Percentiles rank a stretch among this genome's conserved stretches.
Conservation (phyloP, 108 stramenopile species). For the Nannochloropsis oceanica region DNA sequence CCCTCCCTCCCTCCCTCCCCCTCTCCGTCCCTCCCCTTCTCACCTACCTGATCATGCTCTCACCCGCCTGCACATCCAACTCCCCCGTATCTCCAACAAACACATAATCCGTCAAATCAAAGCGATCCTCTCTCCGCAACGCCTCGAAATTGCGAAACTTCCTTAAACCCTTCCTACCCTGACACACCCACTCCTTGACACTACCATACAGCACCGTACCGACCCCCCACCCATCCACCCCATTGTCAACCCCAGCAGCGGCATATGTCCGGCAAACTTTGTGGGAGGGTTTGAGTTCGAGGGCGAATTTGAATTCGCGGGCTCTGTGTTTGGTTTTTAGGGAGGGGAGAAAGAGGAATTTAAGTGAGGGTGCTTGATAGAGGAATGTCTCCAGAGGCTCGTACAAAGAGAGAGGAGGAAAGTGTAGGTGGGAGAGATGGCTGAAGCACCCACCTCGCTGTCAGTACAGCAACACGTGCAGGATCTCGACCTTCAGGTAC, state of each 20-base stretch:
- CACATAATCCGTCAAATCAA: conserved; percentile 42
- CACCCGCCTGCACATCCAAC: conserved; percentile 67
- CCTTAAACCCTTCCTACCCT: conserved; percentile 63
- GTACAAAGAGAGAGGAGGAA: background rate
- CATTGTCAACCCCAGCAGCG: conserved; percentile 51
- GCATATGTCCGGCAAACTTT: conserved; percentile 56
- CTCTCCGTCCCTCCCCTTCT: background rate
- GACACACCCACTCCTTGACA: conserved; percentile 82
- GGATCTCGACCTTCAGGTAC: conserved; percentile 15
- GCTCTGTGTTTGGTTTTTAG: conserved; percentile 26
- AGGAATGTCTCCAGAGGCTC: too few species aligned
- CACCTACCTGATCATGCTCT: background rate
- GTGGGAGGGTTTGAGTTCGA: conserved; percentile 66
- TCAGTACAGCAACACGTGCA: conserved; percentile 63
- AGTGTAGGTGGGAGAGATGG: background rate
- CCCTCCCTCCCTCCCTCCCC: background rate
- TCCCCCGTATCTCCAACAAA: conserved; percentile 90
- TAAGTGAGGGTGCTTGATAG: too few species aligned
- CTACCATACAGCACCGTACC: conserved; percentile 84
- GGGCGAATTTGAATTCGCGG: conserved; percentile 78
- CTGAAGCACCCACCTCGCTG: conserved; percentile 44
- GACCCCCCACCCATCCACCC: conserved; percentile 60
- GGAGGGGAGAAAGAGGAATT: too few species aligned
- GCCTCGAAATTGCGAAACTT: conserved; percentile 76
- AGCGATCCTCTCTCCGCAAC: conserved; percentile 31